These are phyloP conservation scores for Ogataea minuta DNA, from an alignment of 805 yeast genomes.

Conservation along the genomic window DNA sequence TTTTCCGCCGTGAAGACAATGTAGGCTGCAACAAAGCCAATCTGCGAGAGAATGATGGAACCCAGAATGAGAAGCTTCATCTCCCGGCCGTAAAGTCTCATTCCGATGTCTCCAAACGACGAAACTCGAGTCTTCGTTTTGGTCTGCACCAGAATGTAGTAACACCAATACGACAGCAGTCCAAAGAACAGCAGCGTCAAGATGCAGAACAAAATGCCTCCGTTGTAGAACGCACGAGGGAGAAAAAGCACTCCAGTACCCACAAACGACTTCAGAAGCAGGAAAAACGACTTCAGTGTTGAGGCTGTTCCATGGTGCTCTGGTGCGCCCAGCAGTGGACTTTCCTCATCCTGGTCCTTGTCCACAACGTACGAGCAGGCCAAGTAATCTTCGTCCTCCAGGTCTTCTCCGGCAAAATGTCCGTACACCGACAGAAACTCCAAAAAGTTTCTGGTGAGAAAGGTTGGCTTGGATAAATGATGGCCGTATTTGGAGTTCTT, in stretches of 20 bases:
- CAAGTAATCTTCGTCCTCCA: slow-evolving; percentile 64
- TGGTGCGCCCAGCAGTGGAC: slow-evolving; percentile 26
- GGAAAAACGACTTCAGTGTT: slow-evolving; percentile 66
- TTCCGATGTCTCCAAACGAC: slow-evolving; percentile 79
- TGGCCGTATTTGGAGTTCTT: slow-evolving; percentile 31
- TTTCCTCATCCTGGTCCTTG: slow-evolving; percentile 36
- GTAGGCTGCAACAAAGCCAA: slow-evolving; percentile 81
- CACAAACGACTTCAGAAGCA: slow-evolving; percentile 69
- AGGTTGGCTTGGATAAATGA: slow-evolving; percentile 37
- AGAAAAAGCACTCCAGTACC: slow-evolving; percentile 75
- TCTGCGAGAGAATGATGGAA: slow-evolving; percentile 67
- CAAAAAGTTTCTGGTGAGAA: slow-evolving; percentile 67
- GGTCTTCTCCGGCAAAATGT: slow-evolving; percentile 82
- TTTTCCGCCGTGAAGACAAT: slow-evolving; percentile 77
- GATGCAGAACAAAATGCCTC: slow-evolving; percentile 64
- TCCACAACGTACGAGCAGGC: slow-evolving; percentile 43
- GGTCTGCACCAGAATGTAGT: slow-evolving; percentile 58
- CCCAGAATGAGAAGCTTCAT: slow-evolving; percentile 60
- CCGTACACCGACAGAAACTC: slow-evolving; percentile 80
- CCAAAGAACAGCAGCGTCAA: slow-evolving; percentile 58
- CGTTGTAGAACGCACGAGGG: slow-evolving; percentile 69
- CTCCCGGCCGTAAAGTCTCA: slow-evolving; percentile 58
- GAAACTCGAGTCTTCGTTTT: slow-evolving; percentile 61
- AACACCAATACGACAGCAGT: slow-evolving; percentile 73
- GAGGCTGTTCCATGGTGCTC: slow-evolving; percentile 60